phyloP scores from a whole-genome alignment of 75 land plant genomes.

The Chamaecyparis obtusa region DNA sequence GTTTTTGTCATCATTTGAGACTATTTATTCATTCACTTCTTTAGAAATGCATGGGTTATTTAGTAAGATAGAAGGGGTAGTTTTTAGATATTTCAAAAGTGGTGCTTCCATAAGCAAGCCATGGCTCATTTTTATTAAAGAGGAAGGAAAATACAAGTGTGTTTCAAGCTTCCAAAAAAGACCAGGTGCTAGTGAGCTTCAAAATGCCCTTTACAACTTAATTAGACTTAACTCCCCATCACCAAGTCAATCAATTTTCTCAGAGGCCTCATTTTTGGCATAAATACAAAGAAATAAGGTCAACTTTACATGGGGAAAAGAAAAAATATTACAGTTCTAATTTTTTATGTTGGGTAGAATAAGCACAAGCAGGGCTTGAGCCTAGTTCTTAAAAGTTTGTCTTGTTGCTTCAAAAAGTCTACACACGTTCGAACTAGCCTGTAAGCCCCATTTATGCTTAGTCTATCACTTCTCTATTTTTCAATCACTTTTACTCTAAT shows the following conservation, averaged over 20 bases:
- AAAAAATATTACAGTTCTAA: background rate
- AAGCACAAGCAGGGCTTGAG: background rate
- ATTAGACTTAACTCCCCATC: conserved; percentile 85
- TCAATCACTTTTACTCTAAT: background rate
- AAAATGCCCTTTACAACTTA: conserved; percentile 77
- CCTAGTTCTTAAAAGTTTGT: background rate
- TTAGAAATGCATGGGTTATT: conserved; percentile 79
- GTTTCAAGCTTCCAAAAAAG: conserved; percentile 58
- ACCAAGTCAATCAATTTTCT: conserved; percentile 86
- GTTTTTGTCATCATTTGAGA: conserved; percentile 74
- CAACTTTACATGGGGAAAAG: background rate
- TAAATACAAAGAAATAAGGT: conserved; percentile 43
- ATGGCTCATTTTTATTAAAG: conserved; percentile 78
- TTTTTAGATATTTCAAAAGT: conserved; percentile 51
- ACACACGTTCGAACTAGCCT: background rate
- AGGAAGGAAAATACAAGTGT: conserved; percentile 47
- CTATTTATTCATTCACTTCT: conserved; percentile 77
- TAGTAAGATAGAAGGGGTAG: conserved; percentile 67
- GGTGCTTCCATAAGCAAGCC: conserved; percentile 58
- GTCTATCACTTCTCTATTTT: background rate
- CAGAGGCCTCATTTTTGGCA: conserved; percentile 55
- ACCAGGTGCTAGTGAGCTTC: conserved; percentile 71
- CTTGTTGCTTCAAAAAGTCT: background rate
- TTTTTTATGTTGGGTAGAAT: background rate
- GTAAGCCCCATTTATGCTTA: background rate